phyloP scores from a whole-genome alignment of 2,329 filamentous ascomycete genomes.

The Epichloe gansuensis region DNA sequence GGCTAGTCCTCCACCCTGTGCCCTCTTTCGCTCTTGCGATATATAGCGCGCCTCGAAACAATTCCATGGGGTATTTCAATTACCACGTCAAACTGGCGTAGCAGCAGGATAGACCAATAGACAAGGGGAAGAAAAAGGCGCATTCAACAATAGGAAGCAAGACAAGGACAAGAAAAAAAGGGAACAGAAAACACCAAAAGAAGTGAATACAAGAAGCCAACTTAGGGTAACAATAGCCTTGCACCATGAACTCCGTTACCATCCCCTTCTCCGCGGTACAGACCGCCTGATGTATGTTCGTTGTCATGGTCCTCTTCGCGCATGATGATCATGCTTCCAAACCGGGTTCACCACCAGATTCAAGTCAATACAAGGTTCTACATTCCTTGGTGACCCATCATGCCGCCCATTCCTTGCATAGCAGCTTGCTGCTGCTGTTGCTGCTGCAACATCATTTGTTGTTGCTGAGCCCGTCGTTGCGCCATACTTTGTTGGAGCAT shows the following conservation, averaged over 20 bases:
- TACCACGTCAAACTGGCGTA: conserved; percentile 11
- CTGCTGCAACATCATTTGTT: conserved; percentile 25
- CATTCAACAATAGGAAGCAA: neutral
- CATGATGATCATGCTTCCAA: neutral
- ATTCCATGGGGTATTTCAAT: conserved; percentile 20
- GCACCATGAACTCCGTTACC: conserved; percentile 3
- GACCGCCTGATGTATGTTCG: neutral
- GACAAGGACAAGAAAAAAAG: neutral
- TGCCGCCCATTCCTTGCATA: conserved; percentile 42
- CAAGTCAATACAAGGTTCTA: conserved; percentile 13
- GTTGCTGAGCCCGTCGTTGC: conserved; percentile 20
- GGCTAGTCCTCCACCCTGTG: neutral
- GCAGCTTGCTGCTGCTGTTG: conserved; percentile 25
- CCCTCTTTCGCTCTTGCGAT: neutral
- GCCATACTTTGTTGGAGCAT: conserved; percentile 21
- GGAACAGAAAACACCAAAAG: conserved; percentile 1
- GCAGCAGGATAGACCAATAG: neutral
- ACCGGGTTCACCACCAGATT: neutral
- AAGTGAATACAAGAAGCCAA: conserved; percentile 3
- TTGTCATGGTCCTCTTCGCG: neutral
- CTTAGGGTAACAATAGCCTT: neutral
- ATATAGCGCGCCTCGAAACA: conserved; percentile 12
- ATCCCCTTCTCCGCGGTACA: neutral
- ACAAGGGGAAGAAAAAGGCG: neutral
- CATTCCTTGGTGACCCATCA: conserved; percentile 41